Percentiles rank a stretch among this genome's conserved stretches.
Evolutionary conservation across 1,284 basidiomycete genomes (phyloP).

Genomic region (Trichosporon asahii): DNA sequence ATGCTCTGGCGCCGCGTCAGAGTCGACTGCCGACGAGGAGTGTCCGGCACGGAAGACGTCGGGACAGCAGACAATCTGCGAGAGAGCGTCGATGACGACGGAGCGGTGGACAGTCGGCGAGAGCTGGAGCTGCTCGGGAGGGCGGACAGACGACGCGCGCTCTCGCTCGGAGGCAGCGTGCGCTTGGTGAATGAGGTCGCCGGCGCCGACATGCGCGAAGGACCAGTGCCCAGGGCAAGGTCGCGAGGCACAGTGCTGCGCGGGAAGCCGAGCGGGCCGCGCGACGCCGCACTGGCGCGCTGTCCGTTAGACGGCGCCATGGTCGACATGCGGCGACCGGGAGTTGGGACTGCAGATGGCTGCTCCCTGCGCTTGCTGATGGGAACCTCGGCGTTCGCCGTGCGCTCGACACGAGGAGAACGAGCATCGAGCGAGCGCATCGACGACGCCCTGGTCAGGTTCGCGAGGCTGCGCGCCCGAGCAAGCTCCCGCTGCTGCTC

Average conservation of each 20-base stretch:
- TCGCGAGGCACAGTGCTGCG: not conserved
- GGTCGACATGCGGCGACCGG: not conserved
- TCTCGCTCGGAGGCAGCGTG: conserved; percentile 4
- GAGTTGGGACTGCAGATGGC: not conserved
- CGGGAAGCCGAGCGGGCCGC: not conserved
- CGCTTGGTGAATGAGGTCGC: not conserved
- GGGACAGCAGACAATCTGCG: not conserved
- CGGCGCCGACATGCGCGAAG: not conserved
- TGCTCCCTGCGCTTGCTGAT: not conserved
- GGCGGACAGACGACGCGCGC: not conserved
- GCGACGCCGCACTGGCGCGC: not conserved
- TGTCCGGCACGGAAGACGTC: not conserved
- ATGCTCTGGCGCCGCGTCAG: not conserved
- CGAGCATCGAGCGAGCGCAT: not conserved
- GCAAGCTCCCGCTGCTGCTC: conserved; percentile 6
- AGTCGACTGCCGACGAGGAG: not conserved
- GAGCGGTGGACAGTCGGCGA: not conserved
- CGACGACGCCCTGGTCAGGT: not conserved
- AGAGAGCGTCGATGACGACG: too few species aligned
- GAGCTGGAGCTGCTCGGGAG: not conserved
- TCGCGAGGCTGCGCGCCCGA: not conserved
- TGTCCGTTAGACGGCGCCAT: not conserved
- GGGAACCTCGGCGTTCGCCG: not conserved
- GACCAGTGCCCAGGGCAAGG: not conserved
- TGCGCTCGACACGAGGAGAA: not conserved